Evolutionary conservation across 139 green algal species (phyloP).

Genomic region (Chloropicon primus): DNA sequence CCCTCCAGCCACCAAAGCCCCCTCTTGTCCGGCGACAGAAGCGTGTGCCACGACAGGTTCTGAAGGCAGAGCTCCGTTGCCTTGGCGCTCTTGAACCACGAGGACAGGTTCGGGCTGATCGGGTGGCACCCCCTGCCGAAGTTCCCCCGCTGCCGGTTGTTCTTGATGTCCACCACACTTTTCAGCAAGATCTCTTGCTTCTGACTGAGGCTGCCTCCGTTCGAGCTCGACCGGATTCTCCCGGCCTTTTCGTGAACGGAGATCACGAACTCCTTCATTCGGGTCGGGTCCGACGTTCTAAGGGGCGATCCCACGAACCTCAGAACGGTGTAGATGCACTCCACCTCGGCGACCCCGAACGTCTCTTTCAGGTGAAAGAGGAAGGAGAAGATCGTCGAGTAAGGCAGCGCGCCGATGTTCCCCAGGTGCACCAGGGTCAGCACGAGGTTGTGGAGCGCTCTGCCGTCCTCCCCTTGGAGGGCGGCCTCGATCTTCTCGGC

Average conservation of each 20-base stretch:
- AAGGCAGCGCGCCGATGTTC: not conserved
- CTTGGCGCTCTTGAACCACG: not conserved
- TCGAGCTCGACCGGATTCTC: not conserved
- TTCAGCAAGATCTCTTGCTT: conserved; percentile 30
- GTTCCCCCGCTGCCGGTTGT: conserved; percentile 13
- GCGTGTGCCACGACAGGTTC: not conserved
- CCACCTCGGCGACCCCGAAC: conserved; percentile 1
- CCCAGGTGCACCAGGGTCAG: conserved; percentile 2
- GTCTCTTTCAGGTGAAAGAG: not conserved
- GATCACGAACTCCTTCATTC: conserved; percentile 30
- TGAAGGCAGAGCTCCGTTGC: not conserved
- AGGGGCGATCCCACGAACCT: conserved; percentile 9
- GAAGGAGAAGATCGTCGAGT: not conserved
- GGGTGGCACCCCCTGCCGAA: not conserved
- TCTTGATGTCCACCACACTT: conserved; percentile 29
- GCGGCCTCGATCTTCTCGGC: not conserved
- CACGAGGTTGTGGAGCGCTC: conserved; percentile 4
- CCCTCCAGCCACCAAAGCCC: not conserved
- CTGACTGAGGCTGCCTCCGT: not conserved
- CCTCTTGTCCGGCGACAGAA: not conserved
- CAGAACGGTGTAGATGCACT: conserved; percentile 4
- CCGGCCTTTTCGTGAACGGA: conserved; percentile 12
- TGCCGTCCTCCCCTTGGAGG: not conserved
- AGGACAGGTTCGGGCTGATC: not conserved
- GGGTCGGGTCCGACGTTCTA: conserved; percentile 9